Percentiles rank a stretch among this genome's conserved stretches.
Conservation (phyloP, 169 alveolate genomes). For the Plasmodium sp. region DNA sequence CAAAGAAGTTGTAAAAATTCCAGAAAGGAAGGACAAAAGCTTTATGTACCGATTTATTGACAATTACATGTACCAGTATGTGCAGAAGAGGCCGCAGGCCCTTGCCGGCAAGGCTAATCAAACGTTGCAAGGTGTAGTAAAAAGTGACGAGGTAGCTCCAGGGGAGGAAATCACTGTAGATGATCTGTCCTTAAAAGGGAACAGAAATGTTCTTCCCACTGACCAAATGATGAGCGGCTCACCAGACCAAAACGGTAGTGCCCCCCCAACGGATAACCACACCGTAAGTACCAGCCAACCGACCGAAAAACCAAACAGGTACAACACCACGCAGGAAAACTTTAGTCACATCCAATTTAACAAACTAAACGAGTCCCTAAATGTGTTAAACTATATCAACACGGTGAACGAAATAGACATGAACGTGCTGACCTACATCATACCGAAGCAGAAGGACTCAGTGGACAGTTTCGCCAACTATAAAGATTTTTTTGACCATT, state of each 20-base stretch:
- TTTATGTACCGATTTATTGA: slow-evolving; percentile 71
- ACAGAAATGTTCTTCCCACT: neutral
- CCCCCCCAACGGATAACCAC: neutral
- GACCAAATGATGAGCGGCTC: neutral
- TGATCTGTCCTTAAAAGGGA: neutral
- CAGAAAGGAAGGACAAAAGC: slow-evolving; percentile 65
- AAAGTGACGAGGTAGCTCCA: neutral
- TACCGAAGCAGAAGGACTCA: slow-evolving; percentile 42
- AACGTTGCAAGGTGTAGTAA: neutral
- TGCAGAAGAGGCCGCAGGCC: slow-evolving; percentile 27
- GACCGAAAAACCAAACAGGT: neutral
- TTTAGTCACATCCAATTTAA: slow-evolving; percentile 30
- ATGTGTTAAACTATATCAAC: slow-evolving; percentile 30
- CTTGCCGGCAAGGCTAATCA: neutral
- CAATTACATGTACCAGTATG: slow-evolving; percentile 43
- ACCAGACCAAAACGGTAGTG: neutral
- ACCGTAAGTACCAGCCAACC: neutral
- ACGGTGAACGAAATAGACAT: slow-evolving; percentile 50
- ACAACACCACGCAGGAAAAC: neutral
- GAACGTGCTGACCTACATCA: slow-evolving; percentile 24
- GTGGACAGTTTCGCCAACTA: slow-evolving; percentile 7
- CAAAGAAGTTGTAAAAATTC: slow-evolving; percentile 54
- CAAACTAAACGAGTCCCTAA: slow-evolving; percentile 43
- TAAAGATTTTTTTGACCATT: slow-evolving; percentile 45
- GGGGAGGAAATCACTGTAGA: too few relatives aligned